These are phyloP conservation scores for Fusarium floridanum DNA, from an alignment of 2,329 filamentous ascomycete genomes.

Conservation along the genomic window DNA sequence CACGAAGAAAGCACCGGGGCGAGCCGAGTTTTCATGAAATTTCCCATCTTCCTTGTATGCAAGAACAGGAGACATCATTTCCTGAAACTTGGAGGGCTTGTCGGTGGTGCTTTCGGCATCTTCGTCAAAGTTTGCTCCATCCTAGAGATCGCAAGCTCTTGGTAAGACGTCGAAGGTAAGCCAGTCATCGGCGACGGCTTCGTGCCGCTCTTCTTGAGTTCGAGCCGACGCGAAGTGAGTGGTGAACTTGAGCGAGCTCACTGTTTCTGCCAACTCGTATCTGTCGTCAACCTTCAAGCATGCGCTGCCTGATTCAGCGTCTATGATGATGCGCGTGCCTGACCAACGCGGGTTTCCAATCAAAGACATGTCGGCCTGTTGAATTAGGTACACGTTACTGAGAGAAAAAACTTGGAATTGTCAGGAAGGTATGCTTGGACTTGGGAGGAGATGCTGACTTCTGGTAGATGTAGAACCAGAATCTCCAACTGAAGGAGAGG, in stretches of 20 bases:
- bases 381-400: not conserved
- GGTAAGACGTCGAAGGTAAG: not conserved
- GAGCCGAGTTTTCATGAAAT: not conserved
- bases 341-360: not conserved
- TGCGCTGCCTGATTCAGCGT: not conserved
- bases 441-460: not conserved
- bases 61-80: not conserved
- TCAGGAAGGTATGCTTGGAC: not conserved
- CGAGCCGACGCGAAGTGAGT: not conserved
- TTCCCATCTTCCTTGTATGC: not conserved
- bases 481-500: not conserved
- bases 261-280: not conserved
- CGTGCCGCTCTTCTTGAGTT: not conserved
- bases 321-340: not conserved
- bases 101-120: not conserved
- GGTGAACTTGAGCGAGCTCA: not conserved
- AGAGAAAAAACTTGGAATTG: not conserved
- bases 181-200: not conserved
- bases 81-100: not conserved
- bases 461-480: not conserved
- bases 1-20: not conserved
- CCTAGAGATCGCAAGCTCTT: constrained; percentile 7
- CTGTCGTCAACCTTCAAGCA: not conserved
- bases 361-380: not conserved
- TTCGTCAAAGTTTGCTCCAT: not conserved